Conservation (phyloP, 2,329 filamentous ascomycete species). For the Pseudogymnoascus sp. region DNA sequence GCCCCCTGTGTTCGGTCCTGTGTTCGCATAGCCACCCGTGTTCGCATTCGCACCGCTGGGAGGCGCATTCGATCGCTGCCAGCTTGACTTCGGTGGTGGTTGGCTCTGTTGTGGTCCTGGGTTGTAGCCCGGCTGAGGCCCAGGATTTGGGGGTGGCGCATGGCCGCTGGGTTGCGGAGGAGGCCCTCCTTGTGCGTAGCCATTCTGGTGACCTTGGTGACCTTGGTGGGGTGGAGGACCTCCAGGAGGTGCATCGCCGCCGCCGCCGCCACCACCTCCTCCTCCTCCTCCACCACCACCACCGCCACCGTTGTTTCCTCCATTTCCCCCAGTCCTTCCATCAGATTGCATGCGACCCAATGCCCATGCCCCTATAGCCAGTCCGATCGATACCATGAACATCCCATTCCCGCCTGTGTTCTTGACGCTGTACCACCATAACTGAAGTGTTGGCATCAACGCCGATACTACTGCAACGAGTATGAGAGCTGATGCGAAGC, state of each 20-base stretch:
- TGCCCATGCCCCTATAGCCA: conserved; percentile 74
- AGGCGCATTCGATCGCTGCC: not conserved
- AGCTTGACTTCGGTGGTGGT: conserved; percentile 8
- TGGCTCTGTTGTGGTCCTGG: conserved; percentile 21
- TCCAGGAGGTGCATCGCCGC: conserved; percentile 12
- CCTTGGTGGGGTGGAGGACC: conserved; percentile 14
- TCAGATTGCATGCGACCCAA: conserved; percentile 58
- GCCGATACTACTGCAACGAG: conserved; percentile 65
- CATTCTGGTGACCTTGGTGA: conserved; percentile 17
- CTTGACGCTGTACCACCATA: conserved; percentile 66
- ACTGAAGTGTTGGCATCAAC: conserved; percentile 64
- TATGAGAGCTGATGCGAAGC: conserved; percentile 69
- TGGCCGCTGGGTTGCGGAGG: conserved; percentile 26
- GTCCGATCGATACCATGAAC: conserved; percentile 60
- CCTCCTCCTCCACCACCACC: conserved; percentile 16
- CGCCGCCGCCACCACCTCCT: conserved; percentile 14
- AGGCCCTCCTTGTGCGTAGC: conserved; percentile 22
- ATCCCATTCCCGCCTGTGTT: conserved; percentile 68
- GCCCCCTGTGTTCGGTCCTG: conserved; percentile 18
- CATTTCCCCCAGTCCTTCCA: conserved; percentile 17
- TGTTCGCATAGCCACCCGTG: not conserved
- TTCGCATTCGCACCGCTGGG: not conserved
- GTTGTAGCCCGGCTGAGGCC: conserved; percentile 26
- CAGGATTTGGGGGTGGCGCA: conserved; percentile 28
- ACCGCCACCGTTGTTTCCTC: conserved; percentile 28